phyloP scores from a whole-genome alignment of 2,329 filamentous ascomycete genomes.

The Exophiala phaeomuriformis region DNA sequence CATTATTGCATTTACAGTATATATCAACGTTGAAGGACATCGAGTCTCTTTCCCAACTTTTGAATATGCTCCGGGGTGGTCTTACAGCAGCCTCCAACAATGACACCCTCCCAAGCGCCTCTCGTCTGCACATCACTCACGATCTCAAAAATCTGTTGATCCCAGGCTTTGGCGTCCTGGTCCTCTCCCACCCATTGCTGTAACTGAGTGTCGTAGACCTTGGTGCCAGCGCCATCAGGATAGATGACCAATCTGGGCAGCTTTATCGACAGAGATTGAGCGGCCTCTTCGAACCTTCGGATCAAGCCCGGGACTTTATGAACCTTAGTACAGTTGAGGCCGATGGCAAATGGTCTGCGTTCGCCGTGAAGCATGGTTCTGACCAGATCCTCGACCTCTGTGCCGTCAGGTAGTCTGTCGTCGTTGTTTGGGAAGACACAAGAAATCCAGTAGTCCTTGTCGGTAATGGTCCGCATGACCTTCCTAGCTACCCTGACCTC shows the following conservation, averaged over 20 bases:
- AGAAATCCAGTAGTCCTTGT: conserved; percentile 52
- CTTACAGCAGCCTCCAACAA: conserved; percentile 45
- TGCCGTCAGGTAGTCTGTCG: conserved; percentile 52
- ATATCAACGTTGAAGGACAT: background rate
- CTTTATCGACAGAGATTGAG: conserved; percentile 32
- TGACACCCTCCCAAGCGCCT: conserved; percentile 26
- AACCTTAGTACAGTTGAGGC: conserved; percentile 56
- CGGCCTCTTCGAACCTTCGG: conserved; percentile 32
- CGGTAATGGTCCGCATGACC: conserved; percentile 33
- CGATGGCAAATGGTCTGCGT: conserved; percentile 52
- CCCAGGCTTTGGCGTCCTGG: conserved; percentile 28
- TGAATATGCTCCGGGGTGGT: conserved; percentile 35
- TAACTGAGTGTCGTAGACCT: conserved; percentile 58
- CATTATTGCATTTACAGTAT: no score
- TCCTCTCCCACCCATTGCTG: conserved; percentile 49
- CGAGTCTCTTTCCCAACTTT: conserved; percentile 26
- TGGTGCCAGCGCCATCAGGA: conserved; percentile 61
- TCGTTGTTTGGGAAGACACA: conserved; percentile 55
- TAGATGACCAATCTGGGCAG: conserved; percentile 55
- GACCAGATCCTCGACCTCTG: conserved; percentile 39
- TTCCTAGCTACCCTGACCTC: conserved; percentile 54
- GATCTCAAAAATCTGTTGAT: conserved; percentile 30
- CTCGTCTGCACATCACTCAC: conserved; percentile 21
- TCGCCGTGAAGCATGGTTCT: conserved; percentile 32
- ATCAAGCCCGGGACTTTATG: conserved; percentile 30